Conservation (phyloP, 345 rosid species). For the Melastoma malabathricum region DNA sequence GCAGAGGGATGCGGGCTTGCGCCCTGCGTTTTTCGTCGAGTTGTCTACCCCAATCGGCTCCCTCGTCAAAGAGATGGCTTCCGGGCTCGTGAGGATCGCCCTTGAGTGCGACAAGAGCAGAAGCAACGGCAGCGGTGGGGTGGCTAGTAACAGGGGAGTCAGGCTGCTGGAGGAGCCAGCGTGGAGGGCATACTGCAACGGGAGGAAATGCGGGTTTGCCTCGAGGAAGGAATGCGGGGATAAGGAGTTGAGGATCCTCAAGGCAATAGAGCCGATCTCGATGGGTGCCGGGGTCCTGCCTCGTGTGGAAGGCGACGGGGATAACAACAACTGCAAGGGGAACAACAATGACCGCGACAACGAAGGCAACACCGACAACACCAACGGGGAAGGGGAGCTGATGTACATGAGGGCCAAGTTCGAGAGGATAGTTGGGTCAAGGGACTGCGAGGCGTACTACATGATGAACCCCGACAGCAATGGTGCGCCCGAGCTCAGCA, state of each 20-base stretch:
- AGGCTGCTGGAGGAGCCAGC: constrained; percentile 71
- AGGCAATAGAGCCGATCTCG: constrained; percentile 85
- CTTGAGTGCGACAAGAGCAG: constrained; percentile 62
- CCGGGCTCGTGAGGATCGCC: constrained; percentile 88
- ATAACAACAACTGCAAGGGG: constrained; percentile 2
- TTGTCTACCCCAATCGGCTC: constrained; percentile 89
- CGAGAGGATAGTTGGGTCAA: constrained; percentile 86
- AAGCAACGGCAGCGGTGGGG: not conserved
- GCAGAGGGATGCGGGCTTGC: constrained; percentile 64
- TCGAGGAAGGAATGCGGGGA: constrained; percentile 62
- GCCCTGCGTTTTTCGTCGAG: constrained; percentile 76
- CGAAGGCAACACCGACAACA: not conserved
- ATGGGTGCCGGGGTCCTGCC: constrained; percentile 99
- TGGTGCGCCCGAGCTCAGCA: constrained; percentile 93
- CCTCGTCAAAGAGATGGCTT: constrained; percentile 87
- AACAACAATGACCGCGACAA: not conserved
- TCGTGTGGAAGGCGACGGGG: constrained; percentile 8
- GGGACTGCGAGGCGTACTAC: constrained; percentile 96
- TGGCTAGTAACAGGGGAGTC: not conserved
- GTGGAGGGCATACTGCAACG: constrained; percentile 97
- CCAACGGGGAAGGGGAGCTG: constrained; percentile 27
- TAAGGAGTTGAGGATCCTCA: constrained; percentile 62
- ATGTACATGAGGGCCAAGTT: constrained; percentile 94
- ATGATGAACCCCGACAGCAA: constrained; percentile 99
- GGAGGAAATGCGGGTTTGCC: constrained; percentile 77